Percentiles rank a stretch among this genome's conserved stretches.
Conservation (phyloP, 2,329 filamentous ascomycete species). For the Talaromyces amestolkiae region DNA sequence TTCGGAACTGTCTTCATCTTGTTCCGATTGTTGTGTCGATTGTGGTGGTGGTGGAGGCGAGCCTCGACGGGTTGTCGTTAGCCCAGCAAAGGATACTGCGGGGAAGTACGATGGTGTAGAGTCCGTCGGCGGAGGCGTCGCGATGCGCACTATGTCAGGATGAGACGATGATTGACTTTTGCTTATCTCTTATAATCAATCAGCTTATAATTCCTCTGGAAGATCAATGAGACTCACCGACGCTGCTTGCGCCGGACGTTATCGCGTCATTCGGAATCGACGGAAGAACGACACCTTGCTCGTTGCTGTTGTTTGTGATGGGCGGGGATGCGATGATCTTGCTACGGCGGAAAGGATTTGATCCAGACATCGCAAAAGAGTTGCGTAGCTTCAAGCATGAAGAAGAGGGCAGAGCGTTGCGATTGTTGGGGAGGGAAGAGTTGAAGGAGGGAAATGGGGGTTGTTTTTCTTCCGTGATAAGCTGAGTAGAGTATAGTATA, state of each 20-base stretch:
- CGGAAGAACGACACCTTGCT: constrained; percentile 27
- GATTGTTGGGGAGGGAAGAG: background rate
- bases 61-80: constrained; percentile 20
- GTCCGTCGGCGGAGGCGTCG: constrained; percentile 35
- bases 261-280: constrained; percentile 23
- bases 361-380: constrained; percentile 45
- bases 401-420: constrained; percentile 18
- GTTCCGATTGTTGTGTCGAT: background rate
- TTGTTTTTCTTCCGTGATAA: constrained; percentile 6
- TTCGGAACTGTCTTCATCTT: constrained; percentile 27
- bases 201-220: background rate
- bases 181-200: background rate
- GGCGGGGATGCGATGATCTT: constrained; percentile 24
- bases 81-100: constrained; percentile 19
- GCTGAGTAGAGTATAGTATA: background rate
- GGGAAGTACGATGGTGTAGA: constrained; percentile 17
- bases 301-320: constrained; percentile 21
- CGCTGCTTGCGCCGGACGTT: constrained; percentile 7
- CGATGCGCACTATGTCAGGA: constrained; percentile 33
- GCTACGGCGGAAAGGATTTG: constrained; percentile 52
- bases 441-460: background rate
- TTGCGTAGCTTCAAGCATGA: constrained; percentile 31
- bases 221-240: background rate
- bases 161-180: constrained; percentile 18
- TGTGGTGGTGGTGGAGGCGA: constrained; percentile 17